A percentile compares a stretch with the other conserved stretches of the same genome.
These are phyloP conservation scores for Hura crepitans DNA, from an alignment of 441 rosid species.

Conservation along the genomic window DNA sequence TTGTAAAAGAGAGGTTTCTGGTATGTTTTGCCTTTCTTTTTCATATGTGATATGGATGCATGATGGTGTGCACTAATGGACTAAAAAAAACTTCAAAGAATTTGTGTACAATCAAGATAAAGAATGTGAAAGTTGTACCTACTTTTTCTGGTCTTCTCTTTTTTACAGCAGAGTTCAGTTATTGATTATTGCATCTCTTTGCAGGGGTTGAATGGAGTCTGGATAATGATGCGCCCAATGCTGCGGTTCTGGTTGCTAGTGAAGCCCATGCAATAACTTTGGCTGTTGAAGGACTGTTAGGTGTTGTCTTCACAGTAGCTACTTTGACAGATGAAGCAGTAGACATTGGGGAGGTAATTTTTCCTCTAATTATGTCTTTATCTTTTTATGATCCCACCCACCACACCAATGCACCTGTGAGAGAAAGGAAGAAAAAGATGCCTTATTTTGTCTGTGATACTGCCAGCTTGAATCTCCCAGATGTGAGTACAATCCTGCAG, in stretches of 20 bases:
- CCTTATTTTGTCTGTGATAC: constrained; percentile 27
- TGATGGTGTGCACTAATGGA: not conserved
- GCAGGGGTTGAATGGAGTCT: constrained; percentile 99
- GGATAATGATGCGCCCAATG: constrained; percentile 96
- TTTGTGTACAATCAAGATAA: not conserved
- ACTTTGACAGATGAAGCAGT: constrained; percentile 98
- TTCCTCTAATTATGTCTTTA: constrained; percentile 19
- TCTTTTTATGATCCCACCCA: constrained; percentile 13
- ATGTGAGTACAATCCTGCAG: constrained; percentile 57
- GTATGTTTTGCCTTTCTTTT: not conserved
- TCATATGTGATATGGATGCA: not conserved
- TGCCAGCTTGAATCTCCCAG: constrained; percentile 92
- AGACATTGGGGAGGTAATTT: constrained; percentile 82
- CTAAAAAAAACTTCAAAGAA: not conserved
- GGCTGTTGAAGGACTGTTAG: constrained; percentile 97
- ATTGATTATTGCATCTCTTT: constrained; percentile 21
- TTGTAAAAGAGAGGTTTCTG: not conserved
- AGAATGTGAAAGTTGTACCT: not conserved
- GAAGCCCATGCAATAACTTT: constrained; percentile 97
- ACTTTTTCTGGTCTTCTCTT: not conserved
- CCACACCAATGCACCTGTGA: not conserved
- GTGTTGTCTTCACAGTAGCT: constrained; percentile 95
- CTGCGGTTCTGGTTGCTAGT: constrained; percentile 97
- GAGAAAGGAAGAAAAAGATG: not conserved
- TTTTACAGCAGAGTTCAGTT: constrained; percentile 15